Evolutionary conservation across 208 protist genomes (phyloP), one percentile per base, ranked within the genome.

Genomic region (Acanthamoeba royreba): DNA sequence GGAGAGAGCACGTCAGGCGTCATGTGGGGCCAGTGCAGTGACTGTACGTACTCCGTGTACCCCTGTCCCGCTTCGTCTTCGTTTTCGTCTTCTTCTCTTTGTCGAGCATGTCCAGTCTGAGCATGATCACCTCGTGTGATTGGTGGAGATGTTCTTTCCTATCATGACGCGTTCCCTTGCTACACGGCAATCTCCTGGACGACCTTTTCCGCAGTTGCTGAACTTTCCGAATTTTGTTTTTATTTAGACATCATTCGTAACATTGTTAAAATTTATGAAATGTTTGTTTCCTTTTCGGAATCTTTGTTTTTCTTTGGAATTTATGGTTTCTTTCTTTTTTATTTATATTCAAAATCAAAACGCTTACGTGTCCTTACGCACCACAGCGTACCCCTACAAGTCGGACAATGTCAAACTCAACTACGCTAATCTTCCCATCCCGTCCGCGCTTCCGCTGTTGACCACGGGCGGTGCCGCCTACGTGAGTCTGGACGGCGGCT

Each of bases 1-100:
- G 77, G 77, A 1, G 77, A 87, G 47, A 38, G 9, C 40, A 9
- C 77, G 4, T 9, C 77, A 4, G 79, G 79, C 31, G 79, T 88
- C 4, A 88, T 88, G 79, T 88, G 79, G 79, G 33, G 79, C 79
- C 79, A 88, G 49, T 63, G 79, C 43, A 58, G 43, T 11, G 79
- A 88, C 35, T 19, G 79, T 88, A 7, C 45, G 25, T 77, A 17
- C 0, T 1, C 28, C 4, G 1, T 52, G 15, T 11, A 8, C 40
- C 2, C 25, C n/a, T 35, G 13, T 35, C 25, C 31, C 22, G 2
- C n/a, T 35, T 3, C 40, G 11, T 11, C 43, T 35, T 35, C 25
- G 72, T 19, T 61, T 61, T 61, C 53, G 19, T 61, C 53, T 61
- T 28, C 19, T n/a, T 28, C 19, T n/a, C 72, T n/a, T n/a, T 77